Conservation (phyloP, 2,329 filamentous ascomycete genomes). For the Fusarium sp. region DNA sequence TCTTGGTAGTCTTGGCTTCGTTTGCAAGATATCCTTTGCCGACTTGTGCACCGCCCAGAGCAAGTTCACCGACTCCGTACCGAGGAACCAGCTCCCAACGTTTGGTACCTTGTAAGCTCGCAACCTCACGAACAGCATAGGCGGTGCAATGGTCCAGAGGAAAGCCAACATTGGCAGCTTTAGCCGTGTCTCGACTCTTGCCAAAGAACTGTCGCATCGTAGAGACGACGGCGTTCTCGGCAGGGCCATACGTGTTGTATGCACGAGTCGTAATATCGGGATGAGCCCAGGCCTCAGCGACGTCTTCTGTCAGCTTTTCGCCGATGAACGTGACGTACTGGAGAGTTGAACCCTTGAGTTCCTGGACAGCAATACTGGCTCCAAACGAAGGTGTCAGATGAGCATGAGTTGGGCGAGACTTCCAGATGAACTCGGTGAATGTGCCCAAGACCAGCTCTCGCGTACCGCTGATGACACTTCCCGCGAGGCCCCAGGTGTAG, state of each 20-base stretch:
- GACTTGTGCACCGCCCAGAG: constrained; percentile 14
- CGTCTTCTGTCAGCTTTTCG: constrained; percentile 23
- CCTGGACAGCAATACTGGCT: constrained; percentile 14
- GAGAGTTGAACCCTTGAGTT: constrained; percentile 14
- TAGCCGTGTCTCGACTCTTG: constrained; percentile 7
- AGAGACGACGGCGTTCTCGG: constrained; percentile 25
- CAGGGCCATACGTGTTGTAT: constrained; percentile 20
- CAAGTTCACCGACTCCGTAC: constrained; percentile 24
- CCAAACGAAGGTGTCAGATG: constrained; percentile 27
- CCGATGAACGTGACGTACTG: constrained; percentile 25
- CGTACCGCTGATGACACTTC: constrained; percentile 12
- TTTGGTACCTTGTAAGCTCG: neutral
- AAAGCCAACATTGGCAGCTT: constrained; percentile 25
- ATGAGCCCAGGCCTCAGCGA: constrained; percentile 19
- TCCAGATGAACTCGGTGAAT: constrained; percentile 23
- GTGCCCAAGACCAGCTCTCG: constrained; percentile 22
- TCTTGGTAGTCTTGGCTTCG: constrained; percentile 20
- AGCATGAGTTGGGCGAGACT: constrained; percentile 16
- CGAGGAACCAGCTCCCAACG: constrained; percentile 27
- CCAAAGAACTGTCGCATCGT: constrained; percentile 23
- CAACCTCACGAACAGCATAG: constrained; percentile 21
- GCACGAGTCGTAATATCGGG: constrained; percentile 14
- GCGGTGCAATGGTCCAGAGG: constrained; percentile 16
- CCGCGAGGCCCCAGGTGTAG: constrained; percentile 18
- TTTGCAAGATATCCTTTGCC: constrained; percentile 23